Evolutionary conservation across 2,329 filamentous ascomycete species (phyloP), one percentile per base, ranked within the genome.

Genomic region (Hirsutella thompsonii): DNA sequence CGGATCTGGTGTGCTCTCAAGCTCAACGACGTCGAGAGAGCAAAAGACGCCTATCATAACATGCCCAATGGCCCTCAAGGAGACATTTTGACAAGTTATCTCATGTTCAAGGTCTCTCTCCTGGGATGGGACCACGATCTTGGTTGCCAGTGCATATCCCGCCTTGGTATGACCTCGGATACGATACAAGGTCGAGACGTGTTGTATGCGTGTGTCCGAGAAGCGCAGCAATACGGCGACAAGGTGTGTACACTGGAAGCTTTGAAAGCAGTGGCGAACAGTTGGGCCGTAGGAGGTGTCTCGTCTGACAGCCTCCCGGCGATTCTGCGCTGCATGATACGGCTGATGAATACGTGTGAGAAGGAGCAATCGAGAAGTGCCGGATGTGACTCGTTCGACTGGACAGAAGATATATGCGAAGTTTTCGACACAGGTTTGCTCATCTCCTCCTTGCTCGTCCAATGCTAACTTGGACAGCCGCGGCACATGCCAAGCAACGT

Each of bases 161-260:
- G 61, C 2, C 62, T 94, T 20, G 71, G 69, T 42, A 66, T 66
- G n/a, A 55, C 64, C 6, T 65, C 68, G 0, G 55, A 64, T 1
- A 68, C 71, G 19, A 72, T 79, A 28, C 42, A 51, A 23, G 49
- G 47, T 2, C 64, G 68, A 18, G 76, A 77, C 13, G 74, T 87
- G 35, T 66, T 95, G 1, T 87, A 89, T 47, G 83, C 86, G 1
- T 94, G 88, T 50, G 75, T 86, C 19, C 63, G 86, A 21, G 86
- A 93, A 56, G 82, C 86, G 3, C 79, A 88, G 38, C 67, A 76
- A 46, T 64, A 66, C 1, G 76, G 78, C 0, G 74, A 86, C 45
- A 78, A 72, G 39, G 46, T 64, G 0, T 76, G 81, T 46, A 74
- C 79, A 0, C 43, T 64, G 20, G 47, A 51, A 11, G 61, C 61